Evolutionary conservation across 176 grass and related monocot species (phyloP).

Genomic region (Bonia amplexicaulis): DNA sequence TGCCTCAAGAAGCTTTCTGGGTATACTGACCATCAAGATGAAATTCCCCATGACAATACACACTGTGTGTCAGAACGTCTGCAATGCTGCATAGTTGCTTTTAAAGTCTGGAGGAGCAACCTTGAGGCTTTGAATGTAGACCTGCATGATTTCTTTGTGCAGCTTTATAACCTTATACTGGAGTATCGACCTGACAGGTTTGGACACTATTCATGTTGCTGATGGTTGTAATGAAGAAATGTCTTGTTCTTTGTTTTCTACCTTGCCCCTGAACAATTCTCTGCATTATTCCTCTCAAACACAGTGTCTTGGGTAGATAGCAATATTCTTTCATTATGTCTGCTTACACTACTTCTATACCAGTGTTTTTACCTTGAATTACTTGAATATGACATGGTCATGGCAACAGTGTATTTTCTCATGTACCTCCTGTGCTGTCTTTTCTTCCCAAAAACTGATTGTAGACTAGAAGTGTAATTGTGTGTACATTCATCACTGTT

Average conservation of each 20-base stretch:
- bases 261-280: neutral
- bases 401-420: neutral
- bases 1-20: conserved; percentile 91
- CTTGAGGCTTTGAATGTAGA: conserved; percentile 88
- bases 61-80: conserved; percentile 78
- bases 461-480: neutral
- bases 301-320: neutral
- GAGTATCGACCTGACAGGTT: conserved; percentile 92
- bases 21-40: conserved; percentile 37
- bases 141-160: conserved; percentile 88
- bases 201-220: neutral
- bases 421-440: neutral
- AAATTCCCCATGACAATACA: conserved; percentile 27
- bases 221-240: neutral
- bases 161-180: conserved; percentile 83
- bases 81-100: conserved; percentile 88
- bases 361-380: neutral
- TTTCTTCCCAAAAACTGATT: neutral
- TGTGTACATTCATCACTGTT: neutral
- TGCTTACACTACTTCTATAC: neutral
- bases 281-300: neutral
- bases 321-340: neutral
- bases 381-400: neutral
- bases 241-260: conserved; percentile 9
- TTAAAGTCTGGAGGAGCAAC: conserved; percentile 89